These are phyloP conservation scores for Mycosarcoma maydis DNA, from an alignment of 1,284 basidiomycete species.

Conservation along the genomic window DNA sequence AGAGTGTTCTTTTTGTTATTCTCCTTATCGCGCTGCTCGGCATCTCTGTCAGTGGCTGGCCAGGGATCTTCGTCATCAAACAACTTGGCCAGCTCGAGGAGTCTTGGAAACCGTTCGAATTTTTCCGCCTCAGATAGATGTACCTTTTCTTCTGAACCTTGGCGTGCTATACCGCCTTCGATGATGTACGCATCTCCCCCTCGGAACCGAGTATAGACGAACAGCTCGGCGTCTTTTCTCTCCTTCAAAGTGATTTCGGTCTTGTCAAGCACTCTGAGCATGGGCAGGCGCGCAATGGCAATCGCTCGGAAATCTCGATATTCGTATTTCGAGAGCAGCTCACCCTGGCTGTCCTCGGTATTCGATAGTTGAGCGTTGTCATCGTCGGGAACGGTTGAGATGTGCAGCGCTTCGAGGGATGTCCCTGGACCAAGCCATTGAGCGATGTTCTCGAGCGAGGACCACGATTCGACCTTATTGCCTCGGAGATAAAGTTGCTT, in stretches of 20 bases:
- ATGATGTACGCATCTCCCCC: constrained; percentile 28
- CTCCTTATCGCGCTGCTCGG: not conserved
- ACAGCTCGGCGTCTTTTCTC: constrained; percentile 84
- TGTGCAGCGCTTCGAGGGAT: constrained; percentile 15
- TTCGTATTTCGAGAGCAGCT: constrained; percentile 47
- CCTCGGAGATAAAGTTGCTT: constrained; percentile 75
- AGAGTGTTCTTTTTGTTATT: constrained; percentile 16
- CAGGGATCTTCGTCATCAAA: constrained; percentile 20
- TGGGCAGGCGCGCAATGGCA: constrained; percentile 77
- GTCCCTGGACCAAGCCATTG: constrained; percentile 73
- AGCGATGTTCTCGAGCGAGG: constrained; percentile 76
- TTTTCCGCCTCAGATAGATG: constrained; percentile 9
- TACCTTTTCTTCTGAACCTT: not conserved
- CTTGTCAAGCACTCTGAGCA: constrained; percentile 76
- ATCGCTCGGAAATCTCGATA: constrained; percentile 73
- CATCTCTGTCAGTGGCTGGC: too few species aligned
- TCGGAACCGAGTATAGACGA: constrained; percentile 61
- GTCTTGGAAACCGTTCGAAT: constrained; percentile 17
- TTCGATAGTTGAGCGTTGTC: not conserved
- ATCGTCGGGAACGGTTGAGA: constrained; percentile 9
- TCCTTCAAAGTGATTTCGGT: constrained; percentile 77
- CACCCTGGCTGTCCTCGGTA: not conserved
- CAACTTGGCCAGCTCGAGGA: constrained; percentile 14
- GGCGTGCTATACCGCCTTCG: not conserved
- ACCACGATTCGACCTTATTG: constrained; percentile 76